These are phyloP conservation scores for Aciculosporium take DNA, from an alignment of 2,329 filamentous ascomycete species.

Conservation along the genomic window DNA sequence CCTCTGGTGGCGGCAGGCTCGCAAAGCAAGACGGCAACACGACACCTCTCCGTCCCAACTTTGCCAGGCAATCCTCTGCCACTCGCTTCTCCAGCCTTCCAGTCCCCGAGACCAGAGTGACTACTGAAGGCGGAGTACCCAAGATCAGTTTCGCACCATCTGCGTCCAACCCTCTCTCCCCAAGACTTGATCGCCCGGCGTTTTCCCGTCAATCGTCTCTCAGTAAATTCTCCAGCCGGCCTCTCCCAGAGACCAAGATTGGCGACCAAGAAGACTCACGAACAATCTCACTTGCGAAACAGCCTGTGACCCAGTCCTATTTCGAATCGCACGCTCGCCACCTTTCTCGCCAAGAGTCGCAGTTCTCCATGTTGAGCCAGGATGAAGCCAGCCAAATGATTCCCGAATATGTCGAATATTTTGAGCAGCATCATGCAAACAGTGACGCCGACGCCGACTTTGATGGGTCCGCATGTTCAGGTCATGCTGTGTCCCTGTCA, in stretches of 20 bases:
- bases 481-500: slow-evolving; percentile 52
- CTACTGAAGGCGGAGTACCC: slow-evolving; percentile 43
- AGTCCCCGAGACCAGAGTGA: slow-evolving; percentile 55
- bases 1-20: slow-evolving; percentile 8
- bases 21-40: slow-evolving; percentile 9
- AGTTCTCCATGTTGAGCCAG: slow-evolving; percentile 15
- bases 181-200: slow-evolving; percentile 21
- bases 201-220: slow-evolving; percentile 32
- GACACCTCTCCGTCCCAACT: slow-evolving; percentile 26
- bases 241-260: slow-evolving; percentile 45
- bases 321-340: slow-evolving; percentile 9
- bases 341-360: slow-evolving; percentile 23
- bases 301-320: slow-evolving; percentile 10
- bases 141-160: slow-evolving; percentile 53
- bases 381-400: slow-evolving; percentile 28
- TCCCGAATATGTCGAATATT: slow-evolving; percentile 21
- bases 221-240: slow-evolving; percentile 47
- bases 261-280: slow-evolving; percentile 39
- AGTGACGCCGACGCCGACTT: slow-evolving; percentile 13
- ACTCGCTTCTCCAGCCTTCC: slow-evolving; percentile 58
- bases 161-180: slow-evolving; percentile 11
- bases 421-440: slow-evolving; percentile 6
- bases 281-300: slow-evolving; percentile 48
- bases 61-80: slow-evolving; percentile 38
- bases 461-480: slow-evolving; percentile 36